Conservation (phyloP, 73 alveolate species). For the Blepharisma stoltei region DNA sequence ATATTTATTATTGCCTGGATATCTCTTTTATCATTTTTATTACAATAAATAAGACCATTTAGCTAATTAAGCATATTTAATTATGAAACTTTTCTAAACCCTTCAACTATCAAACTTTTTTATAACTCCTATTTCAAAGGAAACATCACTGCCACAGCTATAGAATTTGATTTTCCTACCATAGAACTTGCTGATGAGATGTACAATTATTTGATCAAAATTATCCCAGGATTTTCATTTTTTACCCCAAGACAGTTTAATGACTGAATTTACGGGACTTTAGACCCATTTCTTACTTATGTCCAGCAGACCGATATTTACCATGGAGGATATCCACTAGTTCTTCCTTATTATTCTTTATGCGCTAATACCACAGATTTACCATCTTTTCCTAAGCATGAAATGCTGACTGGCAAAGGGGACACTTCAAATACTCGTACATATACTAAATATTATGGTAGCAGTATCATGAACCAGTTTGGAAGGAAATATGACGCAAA, state of each 20-base stretch:
- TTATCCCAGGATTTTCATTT: slow-evolving; percentile 2
- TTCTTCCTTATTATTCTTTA: not conserved
- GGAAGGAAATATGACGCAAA: not conserved
- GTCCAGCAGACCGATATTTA: not conserved
- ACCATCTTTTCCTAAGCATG: not conserved
- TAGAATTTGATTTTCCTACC: not conserved
- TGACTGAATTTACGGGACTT: not conserved
- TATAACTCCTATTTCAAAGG: not conserved
- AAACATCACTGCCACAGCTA: not conserved
- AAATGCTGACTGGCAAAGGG: not conserved
- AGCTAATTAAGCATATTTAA: no score
- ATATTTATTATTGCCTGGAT: no score
- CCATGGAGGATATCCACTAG: not conserved
- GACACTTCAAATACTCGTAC: not conserved
- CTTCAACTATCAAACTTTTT: not conserved
- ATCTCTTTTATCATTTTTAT: no score
- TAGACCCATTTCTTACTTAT: not conserved
- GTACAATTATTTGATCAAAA: slow-evolving; percentile 11
- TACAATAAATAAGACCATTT: no score
- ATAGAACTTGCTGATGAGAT: not conserved
- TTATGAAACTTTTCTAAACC: not conserved
- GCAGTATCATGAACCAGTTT: not conserved
- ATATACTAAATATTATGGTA: not conserved
- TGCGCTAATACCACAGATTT: not conserved
- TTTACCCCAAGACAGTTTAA: not conserved